Evolutionary conservation across 106 monocot genomes (phyloP), one percentile per base, ranked within the genome.

Genomic region (Dioscorea alata): DNA sequence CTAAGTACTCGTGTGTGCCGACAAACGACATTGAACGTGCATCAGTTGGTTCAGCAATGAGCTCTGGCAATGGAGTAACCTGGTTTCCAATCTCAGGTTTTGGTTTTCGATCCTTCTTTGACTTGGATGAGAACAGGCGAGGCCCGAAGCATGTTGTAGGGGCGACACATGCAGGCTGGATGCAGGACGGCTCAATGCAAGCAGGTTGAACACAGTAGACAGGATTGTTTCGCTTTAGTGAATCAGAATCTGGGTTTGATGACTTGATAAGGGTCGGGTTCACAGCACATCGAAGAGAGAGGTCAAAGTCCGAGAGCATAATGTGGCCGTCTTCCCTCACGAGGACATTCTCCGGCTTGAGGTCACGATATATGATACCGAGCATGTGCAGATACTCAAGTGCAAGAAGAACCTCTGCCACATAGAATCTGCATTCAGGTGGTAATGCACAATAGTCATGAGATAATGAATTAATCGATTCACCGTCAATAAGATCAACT

Each of bases 301-400:
- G 65, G 48, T 65, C 65, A 22, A 65, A 65, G 48, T 65, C 65
- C 1, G 65, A 65, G 48, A 65, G 65, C 65, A 65, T 65, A 21
- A 65, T 65, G 65, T 65, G 65, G 4, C 65, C 65, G 23, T 78
- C 78, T 64, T 71, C 71, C 28, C 78, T 65, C 15, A 78, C 78
- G 2, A 78, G 71, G 33, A 78, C 72, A 67, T 78, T 78, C 60
- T 78, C 78, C 12, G 78, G 78, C 22, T 78, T 78, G 16, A 78
- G 67, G 48, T 78, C 78, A 17, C 78, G 72, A 61, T 78, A 78
- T 23, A 78, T 60, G 19, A 78, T 60, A 7, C 78, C 78, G 20
- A 78, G 65, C 78, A 78, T 78, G 71, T 78, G 78, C 18, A 78
- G 66, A 57, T 78, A 78, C 22, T 78, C 78, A 23, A 78, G 58